Evolutionary conservation across 345 rosid genomes (phyloP).

Genomic region (Geranium brycei): DNA sequence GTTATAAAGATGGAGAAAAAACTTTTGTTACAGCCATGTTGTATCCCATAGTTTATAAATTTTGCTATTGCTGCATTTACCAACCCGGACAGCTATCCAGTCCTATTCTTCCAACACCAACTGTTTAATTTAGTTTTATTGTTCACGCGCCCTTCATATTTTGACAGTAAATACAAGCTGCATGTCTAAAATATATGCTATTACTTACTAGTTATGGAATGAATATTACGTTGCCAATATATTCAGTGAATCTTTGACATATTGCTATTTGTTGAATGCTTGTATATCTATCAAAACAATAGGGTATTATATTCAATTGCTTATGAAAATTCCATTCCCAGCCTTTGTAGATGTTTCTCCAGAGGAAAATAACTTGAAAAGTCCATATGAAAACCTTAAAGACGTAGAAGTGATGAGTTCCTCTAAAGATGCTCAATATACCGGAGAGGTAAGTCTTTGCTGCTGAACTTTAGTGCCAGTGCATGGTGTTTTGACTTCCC

Average conservation of each 20-base stretch:
- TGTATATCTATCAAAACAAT: too few species aligned
- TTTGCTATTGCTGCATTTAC: background rate
- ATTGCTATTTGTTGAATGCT: background rate
- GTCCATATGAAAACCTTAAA: constrained; percentile 48
- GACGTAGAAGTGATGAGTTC: constrained; percentile 39
- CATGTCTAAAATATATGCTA: background rate
- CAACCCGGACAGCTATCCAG: background rate
- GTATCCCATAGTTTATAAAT: background rate
- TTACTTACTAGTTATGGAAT: too few species aligned
- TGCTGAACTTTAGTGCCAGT: background rate
- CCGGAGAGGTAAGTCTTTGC: constrained; percentile 36
- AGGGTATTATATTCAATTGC: constrained; percentile 8
- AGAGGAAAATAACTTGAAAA: constrained; percentile 46
- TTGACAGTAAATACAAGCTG: background rate
- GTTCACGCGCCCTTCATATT: background rate
- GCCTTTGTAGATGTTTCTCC: constrained; percentile 86
- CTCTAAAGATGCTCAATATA: constrained; percentile 33
- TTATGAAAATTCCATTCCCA: constrained; percentile 23
- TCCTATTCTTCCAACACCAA: background rate
- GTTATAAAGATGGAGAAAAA: too few species aligned
- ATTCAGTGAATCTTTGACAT: background rate
- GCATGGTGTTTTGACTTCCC: too few species aligned
- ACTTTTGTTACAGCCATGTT: background rate
- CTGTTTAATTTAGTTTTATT: background rate
- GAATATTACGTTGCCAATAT: background rate